Base-by-base conservation (phyloP, 345 rosid genomes). In the Heritiera fomes region DNA sequence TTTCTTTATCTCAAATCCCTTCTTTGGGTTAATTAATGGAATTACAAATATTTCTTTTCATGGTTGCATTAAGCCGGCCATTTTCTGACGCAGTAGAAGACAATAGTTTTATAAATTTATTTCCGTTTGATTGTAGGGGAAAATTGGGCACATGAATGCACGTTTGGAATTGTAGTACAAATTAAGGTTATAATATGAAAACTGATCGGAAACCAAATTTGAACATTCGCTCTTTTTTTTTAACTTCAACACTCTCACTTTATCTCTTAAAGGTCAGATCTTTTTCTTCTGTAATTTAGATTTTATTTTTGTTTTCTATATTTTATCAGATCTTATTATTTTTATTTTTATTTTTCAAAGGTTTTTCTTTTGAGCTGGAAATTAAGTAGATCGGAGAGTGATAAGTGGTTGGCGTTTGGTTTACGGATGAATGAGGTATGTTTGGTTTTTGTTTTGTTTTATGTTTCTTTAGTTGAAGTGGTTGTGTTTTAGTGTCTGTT, bases 401-500 rank as follows among this genome's bases (percentile, higher is more conserved):
- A 28, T 6, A 56, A 76, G 75, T 78, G 56, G 52, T 62, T 17
- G 53, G 72, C 66, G 45, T 18, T 56, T 74, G 64, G 46, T 80
- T 58, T 28, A 30, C 75, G 23, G 82, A 86, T 83, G 79, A 81
- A 52, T 74, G 81, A 81, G 86, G 87, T 85, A 79, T 76, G 58
- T 34, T 72, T 46, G 30, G 23, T 58, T 13, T 28, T 75, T 34
- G 34, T 30, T 65, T 12, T 45, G 18, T 18, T 45, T 30, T 17
- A 9, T 63, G 43, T 23, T 23, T 32, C 6, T 34, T 20, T 41
- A 63, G 30, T 71, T 15, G 52, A 62, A 11, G 17, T 55, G 2
- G 28, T n/a, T 80, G 45, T 75, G 17, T 13, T 61, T 3, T 75
- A 34, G 47, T 68, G 34, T 28, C 67, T 87, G 84, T 81, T 84